Base-by-base conservation (phyloP, 2,329 filamentous ascomycete species). In the Curvularia verruculosa region DNA sequence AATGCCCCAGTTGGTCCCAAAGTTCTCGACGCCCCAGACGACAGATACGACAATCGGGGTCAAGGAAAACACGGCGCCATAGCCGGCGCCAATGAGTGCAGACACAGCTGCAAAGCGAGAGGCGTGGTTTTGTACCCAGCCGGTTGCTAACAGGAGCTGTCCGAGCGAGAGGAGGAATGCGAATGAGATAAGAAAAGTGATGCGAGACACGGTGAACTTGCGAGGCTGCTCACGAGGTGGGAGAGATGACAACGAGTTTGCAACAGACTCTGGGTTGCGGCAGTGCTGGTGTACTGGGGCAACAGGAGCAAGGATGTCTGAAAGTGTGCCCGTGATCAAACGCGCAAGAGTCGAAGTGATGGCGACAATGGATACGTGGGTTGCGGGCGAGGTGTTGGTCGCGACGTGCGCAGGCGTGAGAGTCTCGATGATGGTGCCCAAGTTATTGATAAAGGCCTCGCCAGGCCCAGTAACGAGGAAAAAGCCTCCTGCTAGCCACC, bases 21-120 rank as follows among this genome's bases (percentile, higher is more conserved):
- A 98, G 75, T 98, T 99, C 80, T 98, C 93, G 0, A 96, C 92
- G 24, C 95, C 95, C 95, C 95, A 99, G 44, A 99, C 94, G 9
- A 97, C 92, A n/a, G 89, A 92, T 66, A 97, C 89, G 54, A 98
- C 91, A 63, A 98, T 93, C 2, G 95, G 95, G 0, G 90, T 90
- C 5, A 98, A 84, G 46, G 87, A 90, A 80, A 98, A 99, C 21
- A 93, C 86, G 29, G 93, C 93, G 43, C 95, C 95, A 72, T 99
- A 98, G 43, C 95, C 95, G 1, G 92, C 88, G 6, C 95, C 95
- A 6, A 99, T 87, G 1, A 93, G 83, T 0, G 89, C 86, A 0
- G 92, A 96, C 8, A 96, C 90, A 46, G 94, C 78, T 84, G 92
- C 94, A 79, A 98, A 96, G 34, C 91, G 85, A 48, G 89, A 85